A percentile compares a stretch with the other conserved stretches of the same genome.
Conservation (phyloP, 345 rosid genomes). For the Laguncularia racemosa region DNA sequence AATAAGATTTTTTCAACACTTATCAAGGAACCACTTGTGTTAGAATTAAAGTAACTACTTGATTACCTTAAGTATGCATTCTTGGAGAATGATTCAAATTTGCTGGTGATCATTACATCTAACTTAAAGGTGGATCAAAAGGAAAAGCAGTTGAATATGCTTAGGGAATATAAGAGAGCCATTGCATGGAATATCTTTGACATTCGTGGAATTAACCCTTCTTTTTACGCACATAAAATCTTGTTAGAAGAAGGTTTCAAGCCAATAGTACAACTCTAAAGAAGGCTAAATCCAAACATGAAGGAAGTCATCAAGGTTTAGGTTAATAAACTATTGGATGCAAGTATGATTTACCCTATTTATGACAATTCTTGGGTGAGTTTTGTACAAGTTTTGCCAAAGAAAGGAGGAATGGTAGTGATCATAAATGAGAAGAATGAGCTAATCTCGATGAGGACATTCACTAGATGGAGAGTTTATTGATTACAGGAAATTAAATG, state of each 20-base stretch:
- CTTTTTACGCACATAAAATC: neutral
- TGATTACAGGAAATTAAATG: too few relatives aligned
- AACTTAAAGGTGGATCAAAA: neutral
- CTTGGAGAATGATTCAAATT: neutral
- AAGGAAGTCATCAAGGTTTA: neutral
- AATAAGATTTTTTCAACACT: too few relatives aligned
- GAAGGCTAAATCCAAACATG: too few relatives aligned
- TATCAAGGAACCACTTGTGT: neutral
- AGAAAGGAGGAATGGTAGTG: neutral
- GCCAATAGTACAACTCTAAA: too few relatives aligned
- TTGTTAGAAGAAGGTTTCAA: too few relatives aligned
- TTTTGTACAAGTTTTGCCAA: neutral
- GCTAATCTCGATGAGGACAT: too few relatives aligned
- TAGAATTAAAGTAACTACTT: neutral
- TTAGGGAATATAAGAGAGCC: neutral
- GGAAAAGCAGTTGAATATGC: neutral
- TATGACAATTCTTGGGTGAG: neutral
- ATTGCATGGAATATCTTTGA: neutral
- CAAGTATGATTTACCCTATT: neutral
- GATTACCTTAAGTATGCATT: neutral
- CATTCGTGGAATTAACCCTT: neutral
- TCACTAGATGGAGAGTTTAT: too few relatives aligned
- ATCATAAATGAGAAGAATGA: too few relatives aligned
- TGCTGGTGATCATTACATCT: neutral
- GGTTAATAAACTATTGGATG: neutral